Evolutionary conservation across 2,329 filamentous ascomycete genomes (phyloP).

Genomic region (Fusarium proliferatum): DNA sequence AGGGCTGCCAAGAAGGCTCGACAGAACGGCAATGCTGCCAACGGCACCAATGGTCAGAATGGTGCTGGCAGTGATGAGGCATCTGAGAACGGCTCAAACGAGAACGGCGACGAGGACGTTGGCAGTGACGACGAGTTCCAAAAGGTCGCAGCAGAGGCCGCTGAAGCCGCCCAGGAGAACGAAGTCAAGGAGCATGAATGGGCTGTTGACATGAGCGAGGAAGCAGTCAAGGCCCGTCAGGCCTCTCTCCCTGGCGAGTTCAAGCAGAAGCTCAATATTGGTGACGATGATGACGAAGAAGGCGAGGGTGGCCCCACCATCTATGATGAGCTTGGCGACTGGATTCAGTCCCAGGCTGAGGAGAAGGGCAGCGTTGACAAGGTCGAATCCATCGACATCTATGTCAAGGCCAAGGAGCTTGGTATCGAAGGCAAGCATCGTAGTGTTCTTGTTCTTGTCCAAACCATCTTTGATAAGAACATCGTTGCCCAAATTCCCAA

Average conservation of each 20-base stretch:
- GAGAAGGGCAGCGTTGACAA: constrained; percentile 80
- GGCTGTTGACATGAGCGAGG: constrained; percentile 96
- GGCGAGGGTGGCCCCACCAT: constrained; percentile 79
- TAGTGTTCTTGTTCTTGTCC: constrained; percentile 89
- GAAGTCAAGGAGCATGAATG: constrained; percentile 88
- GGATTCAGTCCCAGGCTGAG: constrained; percentile 82
- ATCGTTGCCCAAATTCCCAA: constrained; percentile 87
- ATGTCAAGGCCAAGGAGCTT: constrained; percentile 95
- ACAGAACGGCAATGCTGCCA: constrained; percentile 67
- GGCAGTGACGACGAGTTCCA: constrained; percentile 94
- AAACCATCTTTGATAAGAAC: constrained; percentile 92
- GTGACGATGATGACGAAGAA: constrained; percentile 83
- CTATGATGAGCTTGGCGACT: constrained; percentile 93
- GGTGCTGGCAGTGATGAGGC: constrained; percentile 68
- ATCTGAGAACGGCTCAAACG: constrained; percentile 62
- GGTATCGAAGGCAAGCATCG: constrained; percentile 95
- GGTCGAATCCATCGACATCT: constrained; percentile 90
- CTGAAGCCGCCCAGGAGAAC: constrained; percentile 60
- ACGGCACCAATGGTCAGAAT: constrained; percentile 58
- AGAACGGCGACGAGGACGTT: constrained; percentile 69
- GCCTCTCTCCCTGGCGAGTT: constrained; percentile 94
- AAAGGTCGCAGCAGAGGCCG: constrained; percentile 75
- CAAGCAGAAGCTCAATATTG: constrained; percentile 89
- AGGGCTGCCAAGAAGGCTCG: constrained; percentile 93
- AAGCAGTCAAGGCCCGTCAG: constrained; percentile 93